Conservation (phyloP, 2,329 filamentous ascomycete genomes). For the Apiospora koreana region DNA sequence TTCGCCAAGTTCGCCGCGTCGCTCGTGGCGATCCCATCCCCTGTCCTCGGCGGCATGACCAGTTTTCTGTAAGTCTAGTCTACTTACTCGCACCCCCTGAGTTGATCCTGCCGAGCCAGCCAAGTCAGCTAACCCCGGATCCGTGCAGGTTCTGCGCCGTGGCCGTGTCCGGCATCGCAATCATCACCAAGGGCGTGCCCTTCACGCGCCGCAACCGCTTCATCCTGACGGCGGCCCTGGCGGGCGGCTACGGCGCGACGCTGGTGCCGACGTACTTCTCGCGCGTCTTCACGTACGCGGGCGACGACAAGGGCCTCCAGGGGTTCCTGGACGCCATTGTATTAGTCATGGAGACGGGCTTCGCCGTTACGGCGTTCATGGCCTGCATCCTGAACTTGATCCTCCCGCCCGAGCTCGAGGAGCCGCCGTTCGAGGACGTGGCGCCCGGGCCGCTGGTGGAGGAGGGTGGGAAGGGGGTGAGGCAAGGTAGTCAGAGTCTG, state of each 20-base stretch:
- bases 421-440: slow-evolving; percentile 57
- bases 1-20: slow-evolving; percentile 83
- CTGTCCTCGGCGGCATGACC: slow-evolving; percentile 71
- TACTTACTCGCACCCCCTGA: background rate
- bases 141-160: slow-evolving; percentile 41
- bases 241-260: slow-evolving; percentile 72
- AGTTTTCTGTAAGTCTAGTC: slow-evolving; percentile 65
- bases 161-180: slow-evolving; percentile 74
- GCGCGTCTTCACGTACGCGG: slow-evolving; percentile 72
- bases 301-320: slow-evolving; percentile 64
- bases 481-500: background rate
- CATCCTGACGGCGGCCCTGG: slow-evolving; percentile 74
- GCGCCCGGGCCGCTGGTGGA: background rate
- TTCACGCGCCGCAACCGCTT: slow-evolving; percentile 83
- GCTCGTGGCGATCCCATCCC: slow-evolving; percentile 71
- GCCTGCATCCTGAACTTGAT: slow-evolving; percentile 73
- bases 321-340: slow-evolving; percentile 77
- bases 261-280: slow-evolving; percentile 68
- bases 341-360: slow-evolving; percentile 74
- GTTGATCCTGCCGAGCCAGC: too few species aligned
- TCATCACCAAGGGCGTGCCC: slow-evolving; percentile 67
- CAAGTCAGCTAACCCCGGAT: too few species aligned
- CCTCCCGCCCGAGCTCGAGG: slow-evolving; percentile 75
- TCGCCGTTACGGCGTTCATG: slow-evolving; percentile 73
- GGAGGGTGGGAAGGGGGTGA: background rate